phyloP scores from a whole-genome alignment of 1,284 basidiomycete genomes.

The Tilletia walkeri region DNA sequence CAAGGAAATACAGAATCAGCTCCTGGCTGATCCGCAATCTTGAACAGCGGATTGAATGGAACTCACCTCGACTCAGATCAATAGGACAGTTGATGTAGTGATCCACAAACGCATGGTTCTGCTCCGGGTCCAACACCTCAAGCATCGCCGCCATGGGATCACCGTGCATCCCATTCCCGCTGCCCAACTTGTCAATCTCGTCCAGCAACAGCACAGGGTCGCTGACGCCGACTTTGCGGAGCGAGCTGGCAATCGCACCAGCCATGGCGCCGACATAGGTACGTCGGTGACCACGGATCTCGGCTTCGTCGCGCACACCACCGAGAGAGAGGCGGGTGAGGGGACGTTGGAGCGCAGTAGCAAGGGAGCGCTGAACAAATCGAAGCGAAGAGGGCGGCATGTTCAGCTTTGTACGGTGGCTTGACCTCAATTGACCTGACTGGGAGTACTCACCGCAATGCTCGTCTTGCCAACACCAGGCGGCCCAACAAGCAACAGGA shows the following conservation, averaged over 20 bases:
- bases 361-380: slow-evolving; percentile 41
- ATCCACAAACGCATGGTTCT: slow-evolving; percentile 58
- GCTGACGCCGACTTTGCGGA: slow-evolving; percentile 56
- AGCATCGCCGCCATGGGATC: slow-evolving; percentile 59
- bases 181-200: slow-evolving; percentile 59
- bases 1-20: not conserved
- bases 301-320: slow-evolving; percentile 59
- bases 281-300: slow-evolving; percentile 57
- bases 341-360: slow-evolving; percentile 73
- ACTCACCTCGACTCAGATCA: slow-evolving; percentile 35
- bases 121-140: slow-evolving; percentile 58
- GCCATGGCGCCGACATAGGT: slow-evolving; percentile 58
- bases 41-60: not conserved
- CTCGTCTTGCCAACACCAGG: slow-evolving; percentile 54
- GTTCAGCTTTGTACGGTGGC: not conserved
- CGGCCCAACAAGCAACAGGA: slow-evolving; percentile 66
- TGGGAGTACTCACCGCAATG: slow-evolving; percentile 34
- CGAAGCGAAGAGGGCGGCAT: slow-evolving; percentile 12
- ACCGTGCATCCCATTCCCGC: slow-evolving; percentile 55
- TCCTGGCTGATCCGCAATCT: not conserved
- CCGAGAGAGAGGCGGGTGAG: slow-evolving; percentile 54
- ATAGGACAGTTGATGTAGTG: slow-evolving; percentile 57
- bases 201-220: slow-evolving; percentile 59
- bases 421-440: not conserved
- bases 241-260: slow-evolving; percentile 65